Evolutionary conservation across 192 early-diverging fungal genomes (phyloP), one percentile per base, ranked within the genome.

Genomic region (Endogone sp.): DNA sequence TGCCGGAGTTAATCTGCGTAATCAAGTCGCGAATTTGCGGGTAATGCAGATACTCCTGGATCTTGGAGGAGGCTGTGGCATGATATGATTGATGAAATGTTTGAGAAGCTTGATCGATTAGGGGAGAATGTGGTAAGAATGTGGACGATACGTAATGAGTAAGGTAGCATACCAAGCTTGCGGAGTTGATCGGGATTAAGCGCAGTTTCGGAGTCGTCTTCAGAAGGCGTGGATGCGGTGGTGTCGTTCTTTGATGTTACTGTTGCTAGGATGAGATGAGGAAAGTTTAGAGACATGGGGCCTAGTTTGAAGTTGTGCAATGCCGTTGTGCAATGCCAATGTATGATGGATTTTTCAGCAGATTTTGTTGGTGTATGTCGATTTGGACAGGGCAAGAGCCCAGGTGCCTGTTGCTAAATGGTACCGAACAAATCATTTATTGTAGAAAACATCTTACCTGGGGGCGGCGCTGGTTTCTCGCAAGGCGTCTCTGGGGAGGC

Each of bases 11-110:
- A 6, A 75, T 67, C 4, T 30, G 44, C 16, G 25, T 29, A 30
- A 75, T 58, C 4, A 71, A 20, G 4, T 62, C 57, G 37, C 69
- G 57, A 22, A 75, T 66, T 10, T 75, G 69, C 11, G 69, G 65
- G 23, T 71, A 58, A 8, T 67, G 44, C 16, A 75, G 44, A 22
- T 63, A 68, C 21, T 70, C 61, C 32, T 37, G 74, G 10, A 75
- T 20, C 29, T 70, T 66, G 25, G 74, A 71, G 31, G 66, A 63
- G 21, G 29, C 60, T 21, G 60, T n/a, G n/a, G n/a, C n/a, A n/a
- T n/a, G n/a, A n/a, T n/a, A n/a, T n/a, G n/a, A n/a, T 6, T 49
- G 37, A 1, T 49, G 37, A 16, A 11, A 49, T 49, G 16, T 49
- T 11, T 49, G 37, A 16, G 37, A 1, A 1, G 37, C n/a, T n/a